Evolutionary conservation across 108 stramenopile genomes (phyloP).

Genomic region (Cyclotella kingstonii): DNA sequence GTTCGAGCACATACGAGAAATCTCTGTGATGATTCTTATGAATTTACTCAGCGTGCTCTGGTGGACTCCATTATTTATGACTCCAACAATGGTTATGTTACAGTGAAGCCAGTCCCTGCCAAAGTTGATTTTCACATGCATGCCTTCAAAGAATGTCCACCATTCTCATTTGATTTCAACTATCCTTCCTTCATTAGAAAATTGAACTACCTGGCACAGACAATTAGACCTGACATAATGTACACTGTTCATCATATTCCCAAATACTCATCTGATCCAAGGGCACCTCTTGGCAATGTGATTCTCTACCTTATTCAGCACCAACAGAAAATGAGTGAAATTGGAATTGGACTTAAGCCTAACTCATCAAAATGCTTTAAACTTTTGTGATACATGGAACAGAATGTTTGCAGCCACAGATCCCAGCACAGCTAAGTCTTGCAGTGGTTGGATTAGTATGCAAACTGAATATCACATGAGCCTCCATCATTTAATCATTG

Average conservation of each 20-base stretch:
- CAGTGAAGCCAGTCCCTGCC: not conserved
- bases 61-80: slow-evolving; percentile 37
- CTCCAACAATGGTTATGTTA: not conserved
- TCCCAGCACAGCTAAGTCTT: too few relatives aligned
- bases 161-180: not conserved
- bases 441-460: too few relatives aligned
- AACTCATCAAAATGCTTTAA: too few relatives aligned
- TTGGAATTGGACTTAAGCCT: too few relatives aligned
- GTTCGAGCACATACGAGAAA: slow-evolving; percentile 35
- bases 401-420: too few relatives aligned
- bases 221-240: slow-evolving; percentile 24
- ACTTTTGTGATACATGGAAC: too few relatives aligned
- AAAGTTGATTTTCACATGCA: not conserved
- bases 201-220: slow-evolving; percentile 39
- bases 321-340: too few relatives aligned
- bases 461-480: too few relatives aligned
- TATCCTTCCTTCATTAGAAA: slow-evolving; percentile 7
- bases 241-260: slow-evolving; percentile 24
- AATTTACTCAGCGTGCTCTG: slow-evolving; percentile 49
- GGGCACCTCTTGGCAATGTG: slow-evolving; percentile 22
- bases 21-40: slow-evolving; percentile 23
- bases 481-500: too few relatives aligned
- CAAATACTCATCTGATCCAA: slow-evolving; percentile 25
- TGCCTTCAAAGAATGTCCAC: slow-evolving; percentile 1
- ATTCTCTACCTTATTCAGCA: slow-evolving; percentile 18